Base-by-base conservation (phyloP, 805 yeast species). In the Barnettozyma californica region DNA sequence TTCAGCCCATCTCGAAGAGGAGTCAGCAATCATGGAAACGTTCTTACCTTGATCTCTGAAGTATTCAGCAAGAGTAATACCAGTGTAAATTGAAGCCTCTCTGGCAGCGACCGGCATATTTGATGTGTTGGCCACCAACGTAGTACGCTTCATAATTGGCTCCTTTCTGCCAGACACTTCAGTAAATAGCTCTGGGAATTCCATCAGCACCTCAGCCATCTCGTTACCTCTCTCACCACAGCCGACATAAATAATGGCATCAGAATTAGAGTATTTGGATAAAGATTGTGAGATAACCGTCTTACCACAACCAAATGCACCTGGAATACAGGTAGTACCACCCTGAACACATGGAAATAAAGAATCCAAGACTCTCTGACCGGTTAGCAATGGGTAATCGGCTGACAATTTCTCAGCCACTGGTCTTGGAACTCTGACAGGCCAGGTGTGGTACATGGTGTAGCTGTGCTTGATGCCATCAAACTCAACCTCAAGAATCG, bases 71-170 rank as follows among this genome's bases (percentile, higher is more conserved):
- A 94, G 76, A 5, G 99, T 94, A 64, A 94, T 94, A 78, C 99
- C 99, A 14, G 99, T 94, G 74, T 94, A 94, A 63, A 94, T 94
- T 31, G 99, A 94, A 43, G 99, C 99, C 73, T 94, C 99, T 82
- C 99, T 87, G 9, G 99, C 99, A 54, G 99, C 99, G 62, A 94
- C 99, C 47, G 99, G 99, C 99, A 94, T 94, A 70, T 94, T 94
- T 38, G 98, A 92, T 41, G 99, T 94, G 70, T 94, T 94, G 43
- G 99, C 99, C 46, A 94, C 99, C 68, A 94, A 80, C 34, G 98
- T 87, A 37, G 99, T 94, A 77, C 99, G 95, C 77, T 95, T 94
- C 98, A 94, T 94, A 67, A 94, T 94, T 56, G 98, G 97, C 75
- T 94, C 99, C 73, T 91, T 87, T 64, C 87, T 83, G 59, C 98